These are phyloP conservation scores for Acanthamoeba polyphaga DNA, from an alignment of 208 protist genomes.

Conservation along the genomic window DNA sequence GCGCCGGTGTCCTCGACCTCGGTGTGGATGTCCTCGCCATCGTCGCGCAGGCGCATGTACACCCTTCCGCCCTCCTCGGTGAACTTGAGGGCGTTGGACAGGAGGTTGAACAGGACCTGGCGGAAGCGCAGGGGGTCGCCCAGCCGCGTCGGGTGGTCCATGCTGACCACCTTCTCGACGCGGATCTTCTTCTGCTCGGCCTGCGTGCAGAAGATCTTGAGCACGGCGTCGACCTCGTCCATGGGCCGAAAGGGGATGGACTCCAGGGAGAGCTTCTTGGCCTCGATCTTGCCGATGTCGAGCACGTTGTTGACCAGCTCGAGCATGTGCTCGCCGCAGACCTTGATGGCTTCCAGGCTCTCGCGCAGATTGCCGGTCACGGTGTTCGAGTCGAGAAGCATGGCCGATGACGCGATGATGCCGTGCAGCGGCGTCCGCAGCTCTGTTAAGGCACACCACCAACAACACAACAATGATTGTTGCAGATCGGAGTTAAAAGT, in stretches of 20 bases:
- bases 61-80: conserved; percentile 40
- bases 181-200: conserved; percentile 55
- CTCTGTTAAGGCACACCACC: not conserved
- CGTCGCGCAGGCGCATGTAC: not conserved
- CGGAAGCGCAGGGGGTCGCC: conserved; percentile 77
- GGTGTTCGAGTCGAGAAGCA: not conserved
- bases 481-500: not conserved
- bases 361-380: not conserved
- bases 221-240: conserved; percentile 11
- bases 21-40: conserved; percentile 43
- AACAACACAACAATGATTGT: not conserved
- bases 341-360: conserved; percentile 5
- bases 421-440: conserved; percentile 71
- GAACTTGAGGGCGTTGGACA: conserved; percentile 70
- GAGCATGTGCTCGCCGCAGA: conserved; percentile 63
- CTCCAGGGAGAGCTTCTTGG: conserved; percentile 37
- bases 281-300: conserved; percentile 46
- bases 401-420: conserved; percentile 31
- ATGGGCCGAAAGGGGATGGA: conserved; percentile 52
- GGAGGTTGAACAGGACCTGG: conserved; percentile 74
- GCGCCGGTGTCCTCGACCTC: conserved; percentile 81
- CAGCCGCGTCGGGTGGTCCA: conserved; percentile 10
- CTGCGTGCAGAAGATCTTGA: conserved; percentile 43
- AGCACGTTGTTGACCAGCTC: conserved; percentile 56
- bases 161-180: conserved; percentile 5